These are phyloP conservation scores for Lentinula raphanica DNA, from an alignment of 768 basidiomycete species.

Conservation along the genomic window DNA sequence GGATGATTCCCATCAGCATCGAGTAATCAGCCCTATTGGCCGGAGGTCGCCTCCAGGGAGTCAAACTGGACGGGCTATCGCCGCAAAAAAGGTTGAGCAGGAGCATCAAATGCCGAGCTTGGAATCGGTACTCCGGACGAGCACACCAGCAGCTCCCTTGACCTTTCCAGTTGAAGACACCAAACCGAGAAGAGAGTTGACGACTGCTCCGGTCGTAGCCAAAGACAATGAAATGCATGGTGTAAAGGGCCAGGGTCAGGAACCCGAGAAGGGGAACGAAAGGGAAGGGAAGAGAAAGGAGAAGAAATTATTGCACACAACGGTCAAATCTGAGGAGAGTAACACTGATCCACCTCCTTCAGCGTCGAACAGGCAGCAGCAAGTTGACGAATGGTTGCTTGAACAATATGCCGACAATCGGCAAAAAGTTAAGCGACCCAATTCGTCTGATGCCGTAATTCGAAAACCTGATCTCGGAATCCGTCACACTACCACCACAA, in stretches of 20 bases:
- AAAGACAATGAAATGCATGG: neutral
- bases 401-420: constrained; percentile 43
- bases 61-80: constrained; percentile 38
- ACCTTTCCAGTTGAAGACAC: neutral
- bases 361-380: constrained; percentile 1
- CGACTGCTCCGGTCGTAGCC: no score
- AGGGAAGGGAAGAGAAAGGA: neutral
- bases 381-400: constrained; percentile 52
- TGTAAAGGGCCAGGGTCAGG: neutral
- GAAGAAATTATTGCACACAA: neutral
- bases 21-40: constrained; percentile 7
- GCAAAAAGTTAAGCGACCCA: constrained; percentile 21
- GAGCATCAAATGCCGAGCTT: constrained; percentile 24
- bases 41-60: constrained; percentile 49
- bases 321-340: neutral
- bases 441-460: constrained; percentile 19
- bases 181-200: neutral
- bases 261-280: neutral
- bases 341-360: no score
- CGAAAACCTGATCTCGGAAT: constrained; percentile 15
- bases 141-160: neutral
- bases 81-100: constrained; percentile 32
- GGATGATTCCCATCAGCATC: neutral
- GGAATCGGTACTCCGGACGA: constrained; percentile 7
- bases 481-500: constrained; percentile 13